Evolutionary conservation across 2,329 filamentous ascomycete species (phyloP), one percentile per base, ranked within the genome.

Genomic region (Acarospora socialis): DNA sequence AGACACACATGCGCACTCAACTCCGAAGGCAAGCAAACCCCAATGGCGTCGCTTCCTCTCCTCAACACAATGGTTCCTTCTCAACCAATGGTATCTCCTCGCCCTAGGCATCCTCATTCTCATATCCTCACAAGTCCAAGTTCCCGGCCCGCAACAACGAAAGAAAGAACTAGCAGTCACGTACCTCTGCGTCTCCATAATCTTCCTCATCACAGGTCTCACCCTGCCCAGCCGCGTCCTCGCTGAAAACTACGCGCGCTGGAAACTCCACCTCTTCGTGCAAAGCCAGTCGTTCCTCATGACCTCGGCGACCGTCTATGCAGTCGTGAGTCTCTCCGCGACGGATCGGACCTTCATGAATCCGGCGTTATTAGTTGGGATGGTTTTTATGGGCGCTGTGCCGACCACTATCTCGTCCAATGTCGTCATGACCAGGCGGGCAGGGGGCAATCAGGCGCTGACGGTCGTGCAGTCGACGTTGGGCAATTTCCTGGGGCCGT

Each of bases 391-490:
- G 2, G 66, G 71, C n/a, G 77, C 70, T 46, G 68, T 79, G 4
- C 76, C 77, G 1, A 82, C 77, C 0, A 81, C 77, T 0, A 77
- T 81, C 44, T 68, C 73, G 5, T 79, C 72, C 27, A 81, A 81
- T 48, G 73, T 80, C 5, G 73, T 81, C 23, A 81, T 81, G 75
- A 81, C 77, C 4, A 59, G 74, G 16, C 63, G 70, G 22, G 70
- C 77, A 0, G 70, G 75, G 21, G 77, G 77, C 4, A 78, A 81
- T 42, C 69, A 73, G 37, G 69, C 69, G 3, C 68, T 72, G 0
- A 69, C 69, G 29, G 62, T 77, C 37, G 74, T 81, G 19, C 75
- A 80, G 46, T 76, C 79, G 2, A 65, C 80, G 6, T 57, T 82
- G 26, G 77, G 76, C 18, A 81, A 82, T 50, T 63, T 81, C 7